Base-by-base conservation (phyloP, 1,284 basidiomycete species). In the Apiotrichum gracile region DNA sequence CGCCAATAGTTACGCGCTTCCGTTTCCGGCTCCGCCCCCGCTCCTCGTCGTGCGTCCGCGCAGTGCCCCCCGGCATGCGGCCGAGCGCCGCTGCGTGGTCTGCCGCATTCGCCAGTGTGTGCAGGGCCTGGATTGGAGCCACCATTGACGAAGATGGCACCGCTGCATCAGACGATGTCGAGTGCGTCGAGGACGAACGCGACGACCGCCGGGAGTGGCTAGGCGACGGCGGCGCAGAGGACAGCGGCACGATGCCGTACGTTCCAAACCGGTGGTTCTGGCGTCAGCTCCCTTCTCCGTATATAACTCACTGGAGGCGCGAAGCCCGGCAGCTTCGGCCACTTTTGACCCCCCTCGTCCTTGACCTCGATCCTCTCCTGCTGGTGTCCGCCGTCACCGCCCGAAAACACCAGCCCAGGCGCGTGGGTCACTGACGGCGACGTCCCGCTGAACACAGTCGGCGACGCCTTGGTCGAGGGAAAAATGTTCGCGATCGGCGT, bases 71-170 rank as follows among this genome's bases (percentile, higher is more conserved):
- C n/a, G n/a, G n/a, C n/a, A n/a, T n/a, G n/a, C n/a, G n/a, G n/a
- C n/a, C n/a, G 12, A 67, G 52, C 0, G 65, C 61, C 1, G 91
- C 90, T 3, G 91, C 88, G 72, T 92, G 90, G 24, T 89, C 91
- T 5, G 91, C 91, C 3, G 91, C 91, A 69, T 94, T 93, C 14
- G 91, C 91, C 41, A 94, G 78, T 3, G 90, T 89, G 68, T 94
- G 88, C 31, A 94, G 78, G 5, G 91, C 91, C 69, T 94, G 91
- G 55, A 94, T 94, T 1, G 91, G 91, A 0, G 91, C 90, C 57
- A 87, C 89, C 59, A 93, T 77, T 1, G 61, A 61, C 2, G 59
- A 59, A 1, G 55, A 47, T 1, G 61, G 58, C 2, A 55, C 52
- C 0, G 55, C 60, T 0, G 58, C 54, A 55, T 91, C 88, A 64